Base-by-base conservation (phyloP, 495 filamentous ascomycete genomes). In the Pyrenula aspistea region DNA sequence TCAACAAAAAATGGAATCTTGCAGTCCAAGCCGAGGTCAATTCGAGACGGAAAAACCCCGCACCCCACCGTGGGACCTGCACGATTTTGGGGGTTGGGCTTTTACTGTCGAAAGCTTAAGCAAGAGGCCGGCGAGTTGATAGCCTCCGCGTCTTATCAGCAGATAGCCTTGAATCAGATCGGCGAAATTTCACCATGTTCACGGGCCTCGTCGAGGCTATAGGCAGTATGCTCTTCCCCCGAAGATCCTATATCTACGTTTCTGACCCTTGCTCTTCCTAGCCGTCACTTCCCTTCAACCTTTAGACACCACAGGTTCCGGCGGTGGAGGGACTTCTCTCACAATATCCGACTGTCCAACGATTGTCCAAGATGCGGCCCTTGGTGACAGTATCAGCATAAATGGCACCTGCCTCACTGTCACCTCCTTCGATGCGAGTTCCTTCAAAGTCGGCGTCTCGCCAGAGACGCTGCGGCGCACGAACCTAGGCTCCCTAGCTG, bases 391-490 rank as follows among this genome's bases (percentile, higher is more conserved):
- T 67, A 96, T 96, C 64, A 81, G 83, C 66, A 79, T 96, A 65
- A 96, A 96, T 76, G 92, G 92, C 65, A 86, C 85, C 56, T 89
- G 93, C 73, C 83, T 99, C n/a, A 99, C 93, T 47, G 84, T 96
- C 25, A 95, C 89, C 20, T 74, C 79, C 59, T 89, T 94, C 73
- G n/a, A 62, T 47, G 50, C 50, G 50, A 10, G 8, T 20, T 66
- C 68, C 53, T 99, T 99, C 85, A 94, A 86, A 59, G 91, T 97
- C 60, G 92, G 93, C 68, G 84, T 96, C 61, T 89, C 93, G 1
- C 93, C 94, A 61, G 93, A 99, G 71, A 97, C 94, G 10, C 86
- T 99, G 23, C 91, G 93, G 19, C 85, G 93, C 48, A 99, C 94
- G 31, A 96, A 96, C 71, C 87, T 99, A 12, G 90, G 90, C 54